Base-by-base conservation (phyloP, 768 basidiomycete genomes). In the Gloeopeniophorella convolvens region DNA sequence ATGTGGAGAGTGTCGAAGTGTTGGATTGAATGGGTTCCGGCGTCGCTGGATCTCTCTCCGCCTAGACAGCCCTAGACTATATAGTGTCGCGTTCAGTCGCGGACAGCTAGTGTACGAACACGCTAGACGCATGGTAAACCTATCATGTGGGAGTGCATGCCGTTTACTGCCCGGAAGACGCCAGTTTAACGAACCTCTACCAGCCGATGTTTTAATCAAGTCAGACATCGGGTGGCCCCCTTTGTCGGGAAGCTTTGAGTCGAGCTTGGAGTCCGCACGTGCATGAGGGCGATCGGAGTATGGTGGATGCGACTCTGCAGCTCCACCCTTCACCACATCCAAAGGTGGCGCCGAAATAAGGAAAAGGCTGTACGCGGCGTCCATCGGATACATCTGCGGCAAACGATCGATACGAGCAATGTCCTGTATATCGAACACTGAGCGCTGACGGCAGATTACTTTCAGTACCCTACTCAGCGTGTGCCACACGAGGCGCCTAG, bases 401-500 rank as follows among this genome's bases (percentile, higher is more conserved):
- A 23, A n/a, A 9, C 20, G 42, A 54, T 54, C 52, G 52, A 21
- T 40, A 53, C 36, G 46, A 45, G 51, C 47, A 48, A 37, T 42
- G 12, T 24, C 24, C 45, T 46, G 24, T 24, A 37, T 40, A 34
- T 41, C 39, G 35, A 44, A 27, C 31, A 18, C 16, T 44, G 42
- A 28, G 24, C 30, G 36, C 27, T n/a, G 42, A 53, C 26, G 31
- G 46, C 39, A 32, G 48, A 54, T 37, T 36, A 16, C 46, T 27
- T 48, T 36, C 45, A 6, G 32, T 46, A 41, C 42, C 12, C 36
- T 32, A 27, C 42, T 32, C 46, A 30, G 54, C 56, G 56, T 57
- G 56, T 57, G 44, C 26, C 32, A 49, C 56, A 57, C 45, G 56
- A 57, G 56, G 56, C 54, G 15, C n/a, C 15, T 40, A 40, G 24